Conservation (phyloP, 139 green algal species). For the Asterochloris erici region DNA sequence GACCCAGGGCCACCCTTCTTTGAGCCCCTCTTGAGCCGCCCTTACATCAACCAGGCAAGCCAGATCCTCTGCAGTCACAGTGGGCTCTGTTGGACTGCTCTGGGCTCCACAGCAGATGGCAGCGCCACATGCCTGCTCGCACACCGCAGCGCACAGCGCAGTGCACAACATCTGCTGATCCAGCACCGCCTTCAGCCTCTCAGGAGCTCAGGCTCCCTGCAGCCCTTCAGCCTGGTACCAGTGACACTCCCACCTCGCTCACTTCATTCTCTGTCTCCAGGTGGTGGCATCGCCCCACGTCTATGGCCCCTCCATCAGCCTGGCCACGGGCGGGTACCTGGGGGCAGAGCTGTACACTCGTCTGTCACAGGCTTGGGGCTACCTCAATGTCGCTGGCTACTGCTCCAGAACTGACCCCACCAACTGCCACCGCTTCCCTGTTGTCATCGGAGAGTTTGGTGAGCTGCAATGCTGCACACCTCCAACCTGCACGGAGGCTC, state of each 20-base stretch:
- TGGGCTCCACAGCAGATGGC: too few species aligned
- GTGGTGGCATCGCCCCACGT: conserved; percentile 44
- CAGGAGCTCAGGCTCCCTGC: too few species aligned
- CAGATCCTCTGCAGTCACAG: not conserved
- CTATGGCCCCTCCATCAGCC: conserved; percentile 34
- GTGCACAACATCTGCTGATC: too few species aligned
- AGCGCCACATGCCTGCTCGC: too few species aligned
- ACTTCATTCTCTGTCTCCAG: not conserved
- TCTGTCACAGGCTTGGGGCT: conserved; percentile 27
- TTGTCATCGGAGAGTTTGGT: conserved; percentile 7
- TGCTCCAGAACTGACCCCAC: not conserved
- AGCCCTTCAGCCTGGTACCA: too few species aligned
- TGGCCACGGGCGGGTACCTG: not conserved
- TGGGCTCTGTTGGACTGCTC: too few species aligned
- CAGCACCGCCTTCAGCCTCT: too few species aligned
- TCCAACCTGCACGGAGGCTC: too few species aligned
- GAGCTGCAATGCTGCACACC: too few species aligned
- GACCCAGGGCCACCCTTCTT: conserved; percentile 7
- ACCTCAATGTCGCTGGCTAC: conserved; percentile 29
- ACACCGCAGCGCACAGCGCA: too few species aligned
- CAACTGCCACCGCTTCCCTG: not conserved
- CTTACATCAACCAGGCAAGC: conserved; percentile 5
- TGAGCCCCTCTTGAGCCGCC: not conserved
- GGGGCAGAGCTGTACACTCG: conserved; percentile 16
- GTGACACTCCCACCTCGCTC: not conserved